A percentile compares a stretch with the other conserved stretches of the same genome.
Conservation (phyloP, 2,329 filamentous ascomycete genomes). For the Colletotrichum simmondsii region DNA sequence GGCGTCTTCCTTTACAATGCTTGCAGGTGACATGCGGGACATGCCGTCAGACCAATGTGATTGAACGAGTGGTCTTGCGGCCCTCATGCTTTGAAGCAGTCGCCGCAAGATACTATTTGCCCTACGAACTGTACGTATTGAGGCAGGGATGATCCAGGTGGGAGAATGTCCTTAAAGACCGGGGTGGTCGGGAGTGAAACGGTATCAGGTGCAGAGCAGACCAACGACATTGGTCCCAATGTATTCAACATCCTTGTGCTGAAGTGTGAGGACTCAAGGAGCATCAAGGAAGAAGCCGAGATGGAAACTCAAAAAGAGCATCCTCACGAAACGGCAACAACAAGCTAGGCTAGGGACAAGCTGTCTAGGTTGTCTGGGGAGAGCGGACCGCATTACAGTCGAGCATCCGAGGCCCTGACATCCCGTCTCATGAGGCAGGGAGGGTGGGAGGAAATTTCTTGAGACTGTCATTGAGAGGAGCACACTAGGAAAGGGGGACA, state of each 20-base stretch:
- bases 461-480: neutral
- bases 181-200: neutral
- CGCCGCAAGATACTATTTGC: neutral
- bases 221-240: neutral
- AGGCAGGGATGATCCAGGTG: constrained; percentile 4
- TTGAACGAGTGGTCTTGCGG: constrained; percentile 12
- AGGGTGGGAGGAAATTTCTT: neutral
- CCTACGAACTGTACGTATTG: no score
- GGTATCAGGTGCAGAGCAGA: constrained; percentile 10
- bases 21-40: constrained; percentile 2
- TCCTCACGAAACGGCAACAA: neutral
- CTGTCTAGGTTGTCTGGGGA: neutral
- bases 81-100: constrained; percentile 2
- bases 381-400: constrained; percentile 9
- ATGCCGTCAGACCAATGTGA: constrained; percentile 16
- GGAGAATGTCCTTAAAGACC: neutral
- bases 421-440: constrained; percentile 27
- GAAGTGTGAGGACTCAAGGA: neutral
- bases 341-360: no score
- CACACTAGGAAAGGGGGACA: neutral
- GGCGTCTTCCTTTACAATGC: neutral
- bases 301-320: neutral
- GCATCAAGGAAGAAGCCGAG: neutral
- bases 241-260: neutral
- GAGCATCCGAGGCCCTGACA: constrained; percentile 31